phyloP scores from a whole-genome alignment of 768 basidiomycete genomes.

The Terana coerulea region DNA sequence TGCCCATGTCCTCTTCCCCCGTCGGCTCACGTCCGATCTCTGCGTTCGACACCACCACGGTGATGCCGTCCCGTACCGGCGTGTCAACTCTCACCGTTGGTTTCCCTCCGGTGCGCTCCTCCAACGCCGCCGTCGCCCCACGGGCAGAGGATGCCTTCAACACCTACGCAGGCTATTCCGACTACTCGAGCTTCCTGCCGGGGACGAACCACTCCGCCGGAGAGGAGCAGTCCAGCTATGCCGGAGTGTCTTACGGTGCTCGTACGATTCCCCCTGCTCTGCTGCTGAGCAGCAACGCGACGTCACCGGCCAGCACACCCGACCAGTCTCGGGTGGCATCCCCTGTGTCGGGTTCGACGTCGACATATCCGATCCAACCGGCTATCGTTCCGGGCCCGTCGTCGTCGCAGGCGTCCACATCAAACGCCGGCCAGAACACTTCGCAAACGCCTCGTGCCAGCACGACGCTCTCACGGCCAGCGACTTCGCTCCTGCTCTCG shows the following conservation, averaged over 20 bases:
- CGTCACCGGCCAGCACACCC: slow-evolving; percentile 47
- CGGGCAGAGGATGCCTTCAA: slow-evolving; percentile 57
- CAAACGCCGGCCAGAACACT: slow-evolving; percentile 18
- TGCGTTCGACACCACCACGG: slow-evolving; percentile 50
- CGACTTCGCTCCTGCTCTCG: slow-evolving; percentile 61
- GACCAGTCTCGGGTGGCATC: slow-evolving; percentile 42
- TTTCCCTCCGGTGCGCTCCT: slow-evolving; percentile 29
- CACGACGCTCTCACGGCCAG: slow-evolving; percentile 45
- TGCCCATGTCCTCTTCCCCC: slow-evolving; percentile 29
- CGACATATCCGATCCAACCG: slow-evolving; percentile 15
- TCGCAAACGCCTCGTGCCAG: slow-evolving; percentile 33
- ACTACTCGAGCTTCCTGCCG: slow-evolving; percentile 62
- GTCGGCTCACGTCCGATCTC: slow-evolving; percentile 34
- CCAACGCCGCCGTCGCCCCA: slow-evolving; percentile 25
- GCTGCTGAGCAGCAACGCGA: slow-evolving; percentile 45
- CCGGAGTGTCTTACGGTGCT: slow-evolving; percentile 26
- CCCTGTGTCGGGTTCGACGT: slow-evolving; percentile 21
- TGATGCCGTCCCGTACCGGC: slow-evolving; percentile 44
- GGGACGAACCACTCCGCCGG: slow-evolving; percentile 37
- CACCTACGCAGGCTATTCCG: slow-evolving; percentile 62
- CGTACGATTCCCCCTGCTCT: slow-evolving; percentile 60
- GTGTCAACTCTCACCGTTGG: slow-evolving; percentile 33
- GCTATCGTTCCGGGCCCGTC: slow-evolving; percentile 22
- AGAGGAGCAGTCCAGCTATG: not conserved
- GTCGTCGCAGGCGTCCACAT: slow-evolving; percentile 22